Evolutionary conservation across 306 rosid genomes (phyloP).

Genomic region (Geum urbanum): DNA sequence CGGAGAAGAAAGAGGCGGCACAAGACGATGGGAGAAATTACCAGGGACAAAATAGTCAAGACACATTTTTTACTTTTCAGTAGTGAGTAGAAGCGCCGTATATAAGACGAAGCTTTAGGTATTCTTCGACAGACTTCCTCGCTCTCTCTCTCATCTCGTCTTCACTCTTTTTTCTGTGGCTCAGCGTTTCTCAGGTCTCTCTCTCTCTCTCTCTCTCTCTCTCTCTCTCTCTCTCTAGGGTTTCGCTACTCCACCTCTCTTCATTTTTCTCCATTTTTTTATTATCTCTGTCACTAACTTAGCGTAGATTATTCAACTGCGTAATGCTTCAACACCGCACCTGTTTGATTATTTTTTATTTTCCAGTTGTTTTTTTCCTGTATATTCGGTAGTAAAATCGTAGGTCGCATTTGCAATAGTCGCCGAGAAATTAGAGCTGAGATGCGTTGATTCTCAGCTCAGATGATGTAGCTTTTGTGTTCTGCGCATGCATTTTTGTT

Average conservation of each 20-base stretch:
- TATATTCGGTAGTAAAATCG: background rate
- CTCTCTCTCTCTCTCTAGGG: slow-evolving; percentile 30
- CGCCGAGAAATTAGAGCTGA: background rate
- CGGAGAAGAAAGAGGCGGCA: slow-evolving; percentile 1
- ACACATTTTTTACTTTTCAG: too few species aligned
- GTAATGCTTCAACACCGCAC: background rate
- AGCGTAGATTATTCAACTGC: background rate
- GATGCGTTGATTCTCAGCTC: background rate
- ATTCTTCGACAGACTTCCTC: background rate
- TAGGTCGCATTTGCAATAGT: background rate
- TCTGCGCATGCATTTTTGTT: background rate
- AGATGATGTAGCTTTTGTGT: slow-evolving; percentile 5
- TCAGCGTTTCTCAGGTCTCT: slow-evolving; percentile 43
- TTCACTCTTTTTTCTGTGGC: slow-evolving; percentile 34
- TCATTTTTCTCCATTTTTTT: background rate
- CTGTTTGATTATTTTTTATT: background rate
- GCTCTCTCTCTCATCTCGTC: slow-evolving; percentile 28
- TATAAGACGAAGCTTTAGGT: slow-evolving; percentile 29
- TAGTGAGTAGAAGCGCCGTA: too few species aligned
- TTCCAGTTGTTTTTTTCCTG: background rate
- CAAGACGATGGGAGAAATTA: background rate
- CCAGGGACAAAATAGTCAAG: slow-evolving; percentile 3
- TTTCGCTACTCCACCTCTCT: background rate
- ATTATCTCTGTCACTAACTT: background rate
- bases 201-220: slow-evolving; percentile 22